Conservation (phyloP, 345 rosid species). For the Eucalyptus pauciflora region DNA sequence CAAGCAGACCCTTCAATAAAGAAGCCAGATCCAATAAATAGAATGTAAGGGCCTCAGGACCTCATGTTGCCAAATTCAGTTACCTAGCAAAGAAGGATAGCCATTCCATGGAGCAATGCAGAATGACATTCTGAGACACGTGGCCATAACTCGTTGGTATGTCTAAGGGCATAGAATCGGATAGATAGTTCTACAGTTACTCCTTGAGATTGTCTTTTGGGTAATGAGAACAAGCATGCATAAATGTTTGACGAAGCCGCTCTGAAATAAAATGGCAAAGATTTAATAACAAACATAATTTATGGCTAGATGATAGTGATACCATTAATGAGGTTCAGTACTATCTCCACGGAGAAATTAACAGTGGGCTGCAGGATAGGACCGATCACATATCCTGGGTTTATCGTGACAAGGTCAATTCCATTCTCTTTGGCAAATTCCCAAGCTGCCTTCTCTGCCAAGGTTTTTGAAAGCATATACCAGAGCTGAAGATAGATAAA, state of each 20-base stretch:
- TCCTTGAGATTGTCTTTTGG: not conserved
- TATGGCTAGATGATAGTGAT: not conserved
- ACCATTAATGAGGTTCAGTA: not conserved
- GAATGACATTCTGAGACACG: not conserved
- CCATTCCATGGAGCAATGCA: not conserved
- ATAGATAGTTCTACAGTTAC: not conserved
- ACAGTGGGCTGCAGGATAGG: slow-evolving; percentile 28
- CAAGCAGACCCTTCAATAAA: not conserved
- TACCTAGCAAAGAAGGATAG: not conserved
- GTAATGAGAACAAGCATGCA: not conserved
- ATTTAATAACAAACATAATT: not conserved
- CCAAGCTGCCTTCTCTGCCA: slow-evolving; percentile 42
- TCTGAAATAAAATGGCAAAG: not conserved
- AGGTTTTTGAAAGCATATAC: slow-evolving; percentile 27
- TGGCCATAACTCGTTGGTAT: not conserved
- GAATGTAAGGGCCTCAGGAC: not conserved
- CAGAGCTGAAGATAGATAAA: slow-evolving; percentile 5
- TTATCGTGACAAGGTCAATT: slow-evolving; percentile 22
- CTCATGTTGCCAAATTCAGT: not conserved
- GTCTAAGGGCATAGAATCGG: not conserved
- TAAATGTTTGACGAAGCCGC: not conserved
- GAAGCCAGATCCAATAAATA: not conserved
- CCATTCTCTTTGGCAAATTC: slow-evolving; percentile 20
- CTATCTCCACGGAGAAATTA: not conserved
- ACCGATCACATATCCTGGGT: slow-evolving; percentile 31